A percentile compares a stretch with the other conserved stretches of the same genome.
These are phyloP conservation scores for Pseudomassariella vexata DNA, from an alignment of 2,329 filamentous ascomycete species.

Conservation along the genomic window DNA sequence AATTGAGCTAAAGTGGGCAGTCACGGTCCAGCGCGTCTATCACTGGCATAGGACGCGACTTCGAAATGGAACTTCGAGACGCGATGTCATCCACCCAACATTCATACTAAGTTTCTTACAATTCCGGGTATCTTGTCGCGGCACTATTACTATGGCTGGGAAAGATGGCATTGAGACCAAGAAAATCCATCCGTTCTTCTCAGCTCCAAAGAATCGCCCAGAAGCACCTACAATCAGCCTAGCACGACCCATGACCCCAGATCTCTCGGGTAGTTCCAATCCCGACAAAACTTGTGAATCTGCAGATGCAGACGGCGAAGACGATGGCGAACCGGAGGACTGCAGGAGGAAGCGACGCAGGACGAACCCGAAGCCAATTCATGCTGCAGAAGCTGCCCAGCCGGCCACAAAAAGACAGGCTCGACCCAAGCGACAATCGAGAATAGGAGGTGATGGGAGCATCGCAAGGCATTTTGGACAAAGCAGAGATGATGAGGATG, in stretches of 20 bases:
- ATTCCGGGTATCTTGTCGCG: background rate
- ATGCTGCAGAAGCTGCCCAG: constrained; percentile 14
- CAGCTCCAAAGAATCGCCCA: constrained; percentile 17
- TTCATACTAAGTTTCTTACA: no score
- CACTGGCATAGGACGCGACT: no score
- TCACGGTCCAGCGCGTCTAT: no score
- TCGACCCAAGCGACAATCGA: constrained; percentile 10
- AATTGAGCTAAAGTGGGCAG: no score
- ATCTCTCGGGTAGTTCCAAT: constrained; percentile 23
- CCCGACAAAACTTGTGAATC: constrained; percentile 14
- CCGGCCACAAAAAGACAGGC: constrained; percentile 4
- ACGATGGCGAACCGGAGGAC: constrained; percentile 19
- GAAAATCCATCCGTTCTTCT: constrained; percentile 53
- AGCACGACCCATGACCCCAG: constrained; percentile 21
- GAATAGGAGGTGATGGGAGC: constrained; percentile 10
- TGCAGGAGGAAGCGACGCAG: constrained; percentile 37
- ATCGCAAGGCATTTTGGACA: constrained; percentile 13
- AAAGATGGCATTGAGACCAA: constrained; percentile 29
- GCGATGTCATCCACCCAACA: no score
- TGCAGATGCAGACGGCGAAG: constrained; percentile 13
- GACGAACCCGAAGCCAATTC: no score
- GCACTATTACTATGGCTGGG: constrained; percentile 33
- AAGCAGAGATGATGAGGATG: constrained; percentile 5
- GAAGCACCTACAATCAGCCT: constrained; percentile 7
- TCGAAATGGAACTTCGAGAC: no score